Evolutionary conservation across 208 protist species (phyloP).

Genomic region (Herpetomonas tarakana): DNA sequence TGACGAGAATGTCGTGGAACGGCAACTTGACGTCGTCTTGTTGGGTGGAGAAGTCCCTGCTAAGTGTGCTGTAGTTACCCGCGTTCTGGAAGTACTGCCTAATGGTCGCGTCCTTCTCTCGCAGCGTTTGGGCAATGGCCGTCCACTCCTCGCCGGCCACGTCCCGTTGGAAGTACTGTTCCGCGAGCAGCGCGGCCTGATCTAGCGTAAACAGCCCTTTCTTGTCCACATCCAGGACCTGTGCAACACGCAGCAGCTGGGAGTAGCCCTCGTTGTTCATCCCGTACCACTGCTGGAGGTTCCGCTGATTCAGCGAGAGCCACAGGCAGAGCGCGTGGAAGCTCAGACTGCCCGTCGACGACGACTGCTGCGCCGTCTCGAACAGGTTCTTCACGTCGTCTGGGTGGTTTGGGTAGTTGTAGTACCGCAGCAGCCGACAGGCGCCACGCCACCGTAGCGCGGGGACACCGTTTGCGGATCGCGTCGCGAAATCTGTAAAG

Average conservation of each 20-base stretch:
- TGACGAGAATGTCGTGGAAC: constrained; percentile 48
- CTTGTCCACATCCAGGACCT: constrained; percentile 45
- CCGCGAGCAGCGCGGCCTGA: constrained; percentile 41
- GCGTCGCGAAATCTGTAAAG: constrained; percentile 44
- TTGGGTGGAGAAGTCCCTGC: not conserved
- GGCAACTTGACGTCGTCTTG: constrained; percentile 28
- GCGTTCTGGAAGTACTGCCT: constrained; percentile 25
- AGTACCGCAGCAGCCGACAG: constrained; percentile 50
- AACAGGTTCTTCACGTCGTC: constrained; percentile 57
- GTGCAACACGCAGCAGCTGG: constrained; percentile 36
- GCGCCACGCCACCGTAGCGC: constrained; percentile 46
- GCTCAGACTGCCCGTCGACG: constrained; percentile 23
- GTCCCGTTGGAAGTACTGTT: constrained; percentile 59
- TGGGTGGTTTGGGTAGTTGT: constrained; percentile 63
- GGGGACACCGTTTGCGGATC: constrained; percentile 2
- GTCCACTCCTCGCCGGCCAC: constrained; percentile 34
- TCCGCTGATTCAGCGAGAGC: constrained; percentile 41
- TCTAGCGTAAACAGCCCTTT: constrained; percentile 56
- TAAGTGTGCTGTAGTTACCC: not conserved
- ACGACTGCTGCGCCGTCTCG: constrained; percentile 23
- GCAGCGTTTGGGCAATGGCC: constrained; percentile 24
- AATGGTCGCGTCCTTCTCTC: constrained; percentile 22
- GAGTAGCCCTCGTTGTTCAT: constrained; percentile 34
- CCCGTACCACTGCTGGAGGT: constrained; percentile 42
- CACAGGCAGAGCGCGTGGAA: constrained; percentile 54